phyloP scores from a whole-genome alignment of 2,329 filamentous ascomycete species.

The Penicillium psychrosexuale region DNA sequence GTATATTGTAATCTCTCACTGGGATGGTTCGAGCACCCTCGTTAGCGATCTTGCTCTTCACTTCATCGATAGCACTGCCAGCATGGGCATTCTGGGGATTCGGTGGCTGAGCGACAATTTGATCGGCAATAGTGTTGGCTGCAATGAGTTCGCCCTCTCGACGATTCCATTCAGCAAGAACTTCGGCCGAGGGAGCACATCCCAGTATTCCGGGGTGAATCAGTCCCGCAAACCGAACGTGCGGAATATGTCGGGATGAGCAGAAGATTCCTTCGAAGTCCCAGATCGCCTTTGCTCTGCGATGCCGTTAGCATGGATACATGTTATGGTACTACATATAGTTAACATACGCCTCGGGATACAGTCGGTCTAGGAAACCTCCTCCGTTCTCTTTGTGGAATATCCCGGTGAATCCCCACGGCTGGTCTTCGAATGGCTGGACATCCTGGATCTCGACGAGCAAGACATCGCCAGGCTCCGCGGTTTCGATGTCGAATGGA shows the following conservation, averaged over 20 bases:
- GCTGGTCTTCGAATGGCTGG: conserved; percentile 78
- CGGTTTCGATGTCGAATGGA: conserved; percentile 80
- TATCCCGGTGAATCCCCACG: conserved; percentile 86
- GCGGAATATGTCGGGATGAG: conserved; percentile 79
- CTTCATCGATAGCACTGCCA: conserved; percentile 57
- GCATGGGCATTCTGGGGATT: conserved; percentile 69
- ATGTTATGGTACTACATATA: background rate
- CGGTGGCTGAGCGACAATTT: conserved; percentile 75
- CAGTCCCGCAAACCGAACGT: conserved; percentile 81
- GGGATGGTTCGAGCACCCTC: conserved; percentile 86
- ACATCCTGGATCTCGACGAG: conserved; percentile 91
- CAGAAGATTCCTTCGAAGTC: conserved; percentile 77
- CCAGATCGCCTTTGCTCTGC: conserved; percentile 67
- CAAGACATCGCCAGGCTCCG: conserved; percentile 79
- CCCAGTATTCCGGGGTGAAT: conserved; percentile 92
- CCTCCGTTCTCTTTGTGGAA: conserved; percentile 81
- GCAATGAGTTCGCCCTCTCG: conserved; percentile 78
- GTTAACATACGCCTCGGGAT: conserved; percentile 67
- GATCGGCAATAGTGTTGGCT: conserved; percentile 60
- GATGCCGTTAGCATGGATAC: background rate
- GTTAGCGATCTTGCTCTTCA: conserved; percentile 65
- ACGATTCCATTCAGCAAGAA: conserved; percentile 78
- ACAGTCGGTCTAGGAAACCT: conserved; percentile 83
- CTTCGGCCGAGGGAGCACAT: conserved; percentile 74
- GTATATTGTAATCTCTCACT: conserved; percentile 30